Percentiles rank a stretch among this genome's conserved stretches.
phyloP scores from a whole-genome alignment of 331 rosid genomes.

The Cydonia oblonga region DNA sequence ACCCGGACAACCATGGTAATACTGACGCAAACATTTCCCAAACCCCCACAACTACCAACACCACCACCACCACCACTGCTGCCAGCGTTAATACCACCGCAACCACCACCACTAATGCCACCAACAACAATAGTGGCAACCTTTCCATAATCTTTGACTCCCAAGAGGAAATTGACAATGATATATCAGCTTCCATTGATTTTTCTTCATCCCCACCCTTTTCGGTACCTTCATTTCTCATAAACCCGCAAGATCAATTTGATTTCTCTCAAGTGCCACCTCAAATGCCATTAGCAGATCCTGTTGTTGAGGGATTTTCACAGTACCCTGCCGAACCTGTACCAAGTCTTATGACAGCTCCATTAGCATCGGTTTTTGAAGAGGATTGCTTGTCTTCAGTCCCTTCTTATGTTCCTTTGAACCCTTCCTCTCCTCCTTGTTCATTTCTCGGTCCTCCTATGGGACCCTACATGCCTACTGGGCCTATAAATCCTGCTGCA shows the following conservation, averaged over 20 bases:
- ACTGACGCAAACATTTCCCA: conserved; percentile 21
- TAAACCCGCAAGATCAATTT: conserved; percentile 40
- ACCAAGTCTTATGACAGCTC: conserved; percentile 36
- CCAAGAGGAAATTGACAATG: conserved; percentile 73
- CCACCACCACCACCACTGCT: conserved; percentile 13
- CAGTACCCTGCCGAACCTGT: conserved; percentile 38
- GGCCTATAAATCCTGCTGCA: conserved; percentile 32
- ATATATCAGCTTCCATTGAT: conserved; percentile 78
- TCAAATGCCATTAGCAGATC: conserved; percentile 30
- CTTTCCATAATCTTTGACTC: conserved; percentile 60
- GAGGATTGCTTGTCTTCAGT: conserved; percentile 77
- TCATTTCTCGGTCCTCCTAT: conserved; percentile 51
- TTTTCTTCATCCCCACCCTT: conserved; percentile 62
- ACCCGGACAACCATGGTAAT: conserved; percentile 29
- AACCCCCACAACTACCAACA: conserved; percentile 19
- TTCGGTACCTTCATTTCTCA: conserved; percentile 29
- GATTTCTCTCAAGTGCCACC: conserved; percentile 23
- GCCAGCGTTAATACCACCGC: conserved; percentile 1
- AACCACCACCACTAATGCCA: conserved; percentile 7
- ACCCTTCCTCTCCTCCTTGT: conserved; percentile 58
- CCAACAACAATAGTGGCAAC: conserved; percentile 23
- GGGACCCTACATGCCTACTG: conserved; percentile 49
- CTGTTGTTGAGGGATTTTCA: conserved; percentile 50
- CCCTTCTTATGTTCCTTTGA: conserved; percentile 58
- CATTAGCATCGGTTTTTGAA: conserved; percentile 44